Evolutionary conservation across 495 filamentous ascomycete species (phyloP), one percentile per base, ranked within the genome.

Genomic region (Chaetomium fimeti): DNA sequence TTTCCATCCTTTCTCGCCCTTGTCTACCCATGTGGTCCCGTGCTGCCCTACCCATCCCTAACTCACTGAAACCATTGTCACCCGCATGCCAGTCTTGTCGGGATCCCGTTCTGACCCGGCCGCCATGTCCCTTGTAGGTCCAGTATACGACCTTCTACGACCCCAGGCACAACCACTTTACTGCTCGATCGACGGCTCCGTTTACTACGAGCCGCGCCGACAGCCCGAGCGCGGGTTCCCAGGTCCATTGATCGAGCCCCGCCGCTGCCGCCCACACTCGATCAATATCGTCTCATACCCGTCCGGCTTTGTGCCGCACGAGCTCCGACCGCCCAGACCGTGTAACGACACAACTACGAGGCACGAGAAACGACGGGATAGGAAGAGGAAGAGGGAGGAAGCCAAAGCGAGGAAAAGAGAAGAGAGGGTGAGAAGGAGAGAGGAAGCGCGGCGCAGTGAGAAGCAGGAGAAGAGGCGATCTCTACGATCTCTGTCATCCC

Each of bases 281-380:
- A 84, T 85, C 60, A 82, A 84, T 68, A 83, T 85, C 68, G 72
- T 83, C 47, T 82, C 82, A 25, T 80, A 83, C 62, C 82, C 83
- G 16, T 59, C 80, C 15, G 81, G 82, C 25, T 83, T 79, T 61
- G 68, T 81, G 22, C 81, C 81, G 4, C 69, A 72, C 61, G 82
- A 85, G 29, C 71, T 84, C 22, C 75, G 80, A 62, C 75, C 79
- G 16, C 60, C 65, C 32, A 13, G 28, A 49, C 25, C 43, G 63
- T 11, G 45, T 68, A 1, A 56, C 36, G 42, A 61, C 62, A 61
- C 18, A 9, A 66, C 62, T 20, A 53, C 65, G 3, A 66, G 32
- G 32, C 69, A 63, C 36, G 62, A 66, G 47, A 77, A 69, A 48
- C 68, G 66, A 9, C 70, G 72, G 69, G 70, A 62, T 52, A 71